These are phyloP conservation scores for Xylaria sp. DNA, from an alignment of 2,329 filamentous ascomycete genomes.

Conservation along the genomic window DNA sequence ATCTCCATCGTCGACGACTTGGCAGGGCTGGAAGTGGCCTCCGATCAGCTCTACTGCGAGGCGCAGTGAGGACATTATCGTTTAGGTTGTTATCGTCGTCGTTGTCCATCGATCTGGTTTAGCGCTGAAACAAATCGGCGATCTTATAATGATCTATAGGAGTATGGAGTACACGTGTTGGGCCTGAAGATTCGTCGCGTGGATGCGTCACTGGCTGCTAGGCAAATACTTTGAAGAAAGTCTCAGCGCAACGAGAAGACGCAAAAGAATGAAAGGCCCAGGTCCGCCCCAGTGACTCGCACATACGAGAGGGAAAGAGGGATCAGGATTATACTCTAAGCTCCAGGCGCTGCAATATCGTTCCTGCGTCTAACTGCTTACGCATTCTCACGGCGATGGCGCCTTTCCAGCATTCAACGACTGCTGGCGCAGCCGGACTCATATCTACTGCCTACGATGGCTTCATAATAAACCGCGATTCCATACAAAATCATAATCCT, in stretches of 20 bases:
- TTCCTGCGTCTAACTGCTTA: neutral
- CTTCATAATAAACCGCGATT: slow-evolving; percentile 31
- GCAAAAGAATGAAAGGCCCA: slow-evolving; percentile 9
- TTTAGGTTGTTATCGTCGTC: neutral
- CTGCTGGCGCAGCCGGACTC: slow-evolving; percentile 17
- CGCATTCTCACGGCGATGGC: slow-evolving; percentile 35
- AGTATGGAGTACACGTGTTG: neutral
- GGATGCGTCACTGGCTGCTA: slow-evolving; percentile 5
- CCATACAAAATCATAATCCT: slow-evolving; percentile 4
- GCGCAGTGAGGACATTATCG: neutral
- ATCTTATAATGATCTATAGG: neutral
- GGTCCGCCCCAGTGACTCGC: slow-evolving; percentile 4
- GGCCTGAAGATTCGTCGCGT: slow-evolving; percentile 1
- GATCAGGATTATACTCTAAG: slow-evolving; percentile 13
- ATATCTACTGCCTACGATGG: slow-evolving; percentile 21
- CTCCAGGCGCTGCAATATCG: slow-evolving; percentile 11
- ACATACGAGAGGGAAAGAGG: slow-evolving; percentile 23
- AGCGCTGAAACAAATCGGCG: neutral
- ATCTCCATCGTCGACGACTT: neutral
- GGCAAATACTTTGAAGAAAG: slow-evolving; percentile 5
- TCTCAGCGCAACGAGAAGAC: neutral
- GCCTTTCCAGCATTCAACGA: slow-evolving; percentile 34
- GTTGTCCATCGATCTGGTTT: neutral
- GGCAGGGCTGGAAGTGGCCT: neutral
- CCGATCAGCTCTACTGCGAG: neutral